Evolutionary conservation across 2,329 filamentous ascomycete species (phyloP).

Genomic region (Ascochyta koolunga): DNA sequence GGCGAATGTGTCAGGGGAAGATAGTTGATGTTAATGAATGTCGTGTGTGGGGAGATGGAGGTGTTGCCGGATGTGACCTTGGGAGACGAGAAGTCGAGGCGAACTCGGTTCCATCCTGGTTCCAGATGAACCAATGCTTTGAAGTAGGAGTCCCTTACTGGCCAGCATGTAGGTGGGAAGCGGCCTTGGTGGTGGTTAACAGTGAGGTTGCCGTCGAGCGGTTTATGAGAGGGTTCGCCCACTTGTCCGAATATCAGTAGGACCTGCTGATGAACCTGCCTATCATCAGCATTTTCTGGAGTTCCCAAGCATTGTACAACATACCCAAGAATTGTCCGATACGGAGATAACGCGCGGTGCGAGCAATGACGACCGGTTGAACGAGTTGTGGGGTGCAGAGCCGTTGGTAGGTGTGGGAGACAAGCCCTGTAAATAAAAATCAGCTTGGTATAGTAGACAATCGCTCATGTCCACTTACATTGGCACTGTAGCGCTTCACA

Average conservation of each 20-base stretch:
- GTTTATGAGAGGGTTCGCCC: constrained; percentile 70
- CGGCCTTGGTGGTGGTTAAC: constrained; percentile 82
- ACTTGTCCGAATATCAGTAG: constrained; percentile 82
- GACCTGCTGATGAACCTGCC: constrained; percentile 87
- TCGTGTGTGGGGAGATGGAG: constrained; percentile 74
- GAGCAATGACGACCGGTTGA: constrained; percentile 73
- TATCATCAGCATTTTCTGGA: constrained; percentile 20
- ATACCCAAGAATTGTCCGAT: constrained; percentile 82
- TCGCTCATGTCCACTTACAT: constrained; percentile 29
- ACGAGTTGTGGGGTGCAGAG: constrained; percentile 47
- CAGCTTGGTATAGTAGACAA: neutral
- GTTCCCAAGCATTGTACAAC: constrained; percentile 34
- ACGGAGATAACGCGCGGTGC: constrained; percentile 81
- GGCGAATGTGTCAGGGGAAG: constrained; percentile 78
- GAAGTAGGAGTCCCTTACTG: constrained; percentile 86
- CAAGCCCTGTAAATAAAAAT: constrained; percentile 52
- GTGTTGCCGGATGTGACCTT: constrained; percentile 74
- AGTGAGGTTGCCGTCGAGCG: constrained; percentile 78
- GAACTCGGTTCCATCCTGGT: constrained; percentile 85
- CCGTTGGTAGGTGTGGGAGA: constrained; percentile 59
- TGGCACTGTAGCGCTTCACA: constrained; percentile 63
- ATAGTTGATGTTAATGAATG: constrained; percentile 84
- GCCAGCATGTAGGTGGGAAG: constrained; percentile 85
- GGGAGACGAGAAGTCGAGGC: constrained; percentile 85
- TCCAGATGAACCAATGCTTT: constrained; percentile 90